These are phyloP conservation scores for Talaromyces verruculosus DNA, from an alignment of 2,329 filamentous ascomycete species.

Conservation along the genomic window DNA sequence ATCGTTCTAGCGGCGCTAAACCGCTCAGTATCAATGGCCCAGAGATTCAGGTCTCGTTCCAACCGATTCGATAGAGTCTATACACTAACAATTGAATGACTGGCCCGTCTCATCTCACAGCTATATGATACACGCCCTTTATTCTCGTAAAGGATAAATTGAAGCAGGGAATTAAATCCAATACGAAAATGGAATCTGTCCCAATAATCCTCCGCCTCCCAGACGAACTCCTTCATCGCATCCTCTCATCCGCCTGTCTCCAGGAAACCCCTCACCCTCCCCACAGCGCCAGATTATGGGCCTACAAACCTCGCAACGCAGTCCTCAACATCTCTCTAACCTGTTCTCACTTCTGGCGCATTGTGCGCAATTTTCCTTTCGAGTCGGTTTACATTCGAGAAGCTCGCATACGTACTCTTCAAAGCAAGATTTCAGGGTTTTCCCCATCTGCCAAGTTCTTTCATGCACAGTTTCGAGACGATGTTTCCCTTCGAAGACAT, in stretches of 20 bases:
- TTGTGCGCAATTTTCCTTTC: not conserved
- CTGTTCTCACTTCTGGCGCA: not conserved
- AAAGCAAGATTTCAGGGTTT: not conserved
- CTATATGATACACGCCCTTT: not conserved
- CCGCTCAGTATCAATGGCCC: not conserved
- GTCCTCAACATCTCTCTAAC: not conserved
- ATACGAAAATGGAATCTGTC: not conserved
- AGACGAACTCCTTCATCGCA: not conserved
- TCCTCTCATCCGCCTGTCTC: not conserved
- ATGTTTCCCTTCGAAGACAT: not conserved
- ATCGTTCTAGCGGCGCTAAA: not conserved
- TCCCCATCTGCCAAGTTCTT: not conserved
- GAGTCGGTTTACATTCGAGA: not conserved
- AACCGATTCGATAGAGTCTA: not conserved
- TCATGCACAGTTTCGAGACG: not conserved
- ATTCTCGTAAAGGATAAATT: not conserved
- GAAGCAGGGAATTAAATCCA: not conserved
- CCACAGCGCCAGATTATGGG: not conserved
- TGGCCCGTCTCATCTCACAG: not conserved
- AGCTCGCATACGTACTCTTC: not conserved
- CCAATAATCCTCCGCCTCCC: not conserved
- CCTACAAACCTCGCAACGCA: not conserved
- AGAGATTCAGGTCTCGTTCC: not conserved
- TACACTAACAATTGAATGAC: not conserved
- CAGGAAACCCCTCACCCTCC: not conserved